Base-by-base conservation (phyloP, 805 yeast species). In the Zygosaccharomyces bisporus region DNA sequence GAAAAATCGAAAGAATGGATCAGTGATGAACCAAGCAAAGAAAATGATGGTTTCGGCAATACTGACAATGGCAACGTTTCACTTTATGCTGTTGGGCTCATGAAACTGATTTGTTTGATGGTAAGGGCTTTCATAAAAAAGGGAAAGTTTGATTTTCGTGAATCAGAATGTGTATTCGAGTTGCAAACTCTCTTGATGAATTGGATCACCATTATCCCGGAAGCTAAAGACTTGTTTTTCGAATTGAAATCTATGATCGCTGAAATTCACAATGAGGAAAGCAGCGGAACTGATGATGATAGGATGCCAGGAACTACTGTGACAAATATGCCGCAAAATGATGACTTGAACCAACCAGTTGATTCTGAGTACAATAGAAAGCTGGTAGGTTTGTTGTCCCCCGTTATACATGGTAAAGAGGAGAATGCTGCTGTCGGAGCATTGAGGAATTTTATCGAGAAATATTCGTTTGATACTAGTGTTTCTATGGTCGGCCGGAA, bases 191-290 rank as follows among this genome's bases (percentile, higher is more conserved):
- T 83, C 27, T 63, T 83, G 39, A 71, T 83, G 50, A 76, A 75
- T 44, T 82, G 87, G 86, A 75, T 83, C 27, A 81, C 83, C 4
- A 67, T 68, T 2, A 50, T 80, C 0, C 81, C 83, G 0, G 86
- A 79, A 41, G 88, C 89, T 0, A 70, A 81, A 49, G 75, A 72
- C 34, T 55, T 83, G 4, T 82, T 76, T 52, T 79, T 78, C 49
- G 54, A 49, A 43, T 52, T 69, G 20, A 68, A 67, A 47, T 39
- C 57, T 12, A 41, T 44, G 16, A 39, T 56, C 2, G 41, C 50
- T 4, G 43, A 50, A 13, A 21, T 29, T 27, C 34, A 34, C 13
- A 38, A 35, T 8, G 42, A 41, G 21, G 17, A 23, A 9, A 27
- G 20, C 13, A 30, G 38, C 8, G 16, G 14, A 4, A 24, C 24